These are phyloP conservation scores for Arbutus unedo DNA, from an alignment of 148 eudicot genomes.

Conservation along the genomic window DNA sequence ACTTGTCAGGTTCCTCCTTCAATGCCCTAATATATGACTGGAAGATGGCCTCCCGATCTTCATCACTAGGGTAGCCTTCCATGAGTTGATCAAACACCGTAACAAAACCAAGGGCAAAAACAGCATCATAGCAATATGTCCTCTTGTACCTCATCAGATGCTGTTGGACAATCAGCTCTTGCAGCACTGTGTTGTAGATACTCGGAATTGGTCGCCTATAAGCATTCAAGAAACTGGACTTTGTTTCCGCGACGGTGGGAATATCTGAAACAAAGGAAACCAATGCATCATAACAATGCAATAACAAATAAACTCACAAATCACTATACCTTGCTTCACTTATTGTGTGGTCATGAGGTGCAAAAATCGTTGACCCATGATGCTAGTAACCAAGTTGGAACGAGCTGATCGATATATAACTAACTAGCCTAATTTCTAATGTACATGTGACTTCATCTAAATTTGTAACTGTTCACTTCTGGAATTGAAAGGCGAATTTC, in stretches of 20 bases:
- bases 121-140: conserved; percentile 75
- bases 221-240: conserved; percentile 69
- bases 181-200: conserved; percentile 89
- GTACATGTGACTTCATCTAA: not conserved
- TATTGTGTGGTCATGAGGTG: not conserved
- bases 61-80: conserved; percentile 95
- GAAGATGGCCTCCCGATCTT: conserved; percentile 77
- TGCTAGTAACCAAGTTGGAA: not conserved
- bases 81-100: conserved; percentile 95
- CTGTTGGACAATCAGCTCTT: conserved; percentile 90
- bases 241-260: conserved; percentile 83
- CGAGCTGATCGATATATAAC: not conserved
- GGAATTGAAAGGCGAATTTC: not conserved
- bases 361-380: not conserved
- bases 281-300: not conserved
- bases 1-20: conserved; percentile 78
- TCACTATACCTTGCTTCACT: not conserved
- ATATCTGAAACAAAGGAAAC: conserved; percentile 44
- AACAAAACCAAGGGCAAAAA: conserved; percentile 97
- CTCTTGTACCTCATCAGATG: conserved; percentile 86
- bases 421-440: not conserved
- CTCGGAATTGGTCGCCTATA: conserved; percentile 93
- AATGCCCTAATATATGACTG: conserved; percentile 84
- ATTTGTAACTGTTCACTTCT: not conserved
- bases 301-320: not conserved